Conservation (phyloP, 1,139 yeast genomes). For the Candida sp. region DNA sequence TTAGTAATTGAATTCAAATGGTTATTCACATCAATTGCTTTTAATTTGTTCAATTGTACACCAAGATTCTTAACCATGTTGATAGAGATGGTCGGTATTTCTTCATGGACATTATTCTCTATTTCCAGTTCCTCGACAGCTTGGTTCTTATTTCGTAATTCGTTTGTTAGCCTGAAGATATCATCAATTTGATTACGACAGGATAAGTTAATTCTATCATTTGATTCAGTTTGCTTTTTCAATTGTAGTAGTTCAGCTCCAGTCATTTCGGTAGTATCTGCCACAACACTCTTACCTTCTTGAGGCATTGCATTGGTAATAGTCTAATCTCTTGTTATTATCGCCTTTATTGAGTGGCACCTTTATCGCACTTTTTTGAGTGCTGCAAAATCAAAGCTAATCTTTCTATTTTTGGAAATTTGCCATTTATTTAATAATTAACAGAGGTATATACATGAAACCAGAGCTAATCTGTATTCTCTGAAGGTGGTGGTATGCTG, state of each 20-base stretch:
- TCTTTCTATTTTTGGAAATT: no score
- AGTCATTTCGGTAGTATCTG: neutral
- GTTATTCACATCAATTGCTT: slow-evolving; percentile 21
- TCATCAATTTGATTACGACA: slow-evolving; percentile 20
- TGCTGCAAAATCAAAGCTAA: neutral
- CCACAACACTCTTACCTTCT: neutral
- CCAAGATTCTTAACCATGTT: slow-evolving; percentile 35
- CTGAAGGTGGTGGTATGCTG: no score
- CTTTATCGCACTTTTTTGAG: neutral
- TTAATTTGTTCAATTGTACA: slow-evolving; percentile 41
- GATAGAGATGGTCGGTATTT: slow-evolving; percentile 21
- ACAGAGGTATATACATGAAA: no score
- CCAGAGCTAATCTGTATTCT: no score
- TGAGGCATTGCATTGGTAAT: neutral
- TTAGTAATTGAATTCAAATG: slow-evolving; percentile 21
- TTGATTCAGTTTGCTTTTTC: slow-evolving; percentile 4
- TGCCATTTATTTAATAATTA: no score
- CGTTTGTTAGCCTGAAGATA: slow-evolving; percentile 18
- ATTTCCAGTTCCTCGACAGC: slow-evolving; percentile 6
- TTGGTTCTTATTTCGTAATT: slow-evolving; percentile 11
- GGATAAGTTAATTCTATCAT: slow-evolving; percentile 5
- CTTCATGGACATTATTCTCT: slow-evolving; percentile 5
- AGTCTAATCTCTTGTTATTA: neutral
- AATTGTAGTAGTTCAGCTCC: slow-evolving; percentile 1
- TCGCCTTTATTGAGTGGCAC: neutral